Evolutionary conservation across 2,329 filamentous ascomycete species (phyloP), one percentile per base, ranked within the genome.

Genomic region (Nectriaceae sp.): DNA sequence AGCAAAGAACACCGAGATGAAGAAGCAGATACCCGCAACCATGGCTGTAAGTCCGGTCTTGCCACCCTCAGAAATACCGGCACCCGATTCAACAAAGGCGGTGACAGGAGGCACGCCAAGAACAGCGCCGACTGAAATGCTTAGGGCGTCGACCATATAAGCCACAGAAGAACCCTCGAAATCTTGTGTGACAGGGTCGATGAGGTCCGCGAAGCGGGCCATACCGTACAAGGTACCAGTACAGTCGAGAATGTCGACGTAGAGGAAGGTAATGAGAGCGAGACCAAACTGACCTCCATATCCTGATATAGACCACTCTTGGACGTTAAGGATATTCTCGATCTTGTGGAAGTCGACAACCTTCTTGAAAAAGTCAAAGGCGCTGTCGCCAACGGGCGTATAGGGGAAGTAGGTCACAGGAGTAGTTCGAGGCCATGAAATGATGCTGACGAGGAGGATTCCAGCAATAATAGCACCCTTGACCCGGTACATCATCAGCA

Each of bases 181-280:
- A 65, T 96, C 90, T 63, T 91, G 87, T 0, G 90, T 94, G 42
- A 83, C 79, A 59, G 89, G 87, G 58, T 96, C 88, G 63, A 95
- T 86, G 47, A 88, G 82, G 38, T 88, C 84, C 56, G 86, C 87
- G 68, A 93, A 94, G 22, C 87, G 85, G 16, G 90, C 90, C 90
- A 96, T 95, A 18, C 89, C 89, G 72, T 95, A 96, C 50, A 95
- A 74, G 1, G 90, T 95, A 59, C 89, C 90, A 0, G 90, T 96
- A 56, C 84, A 86, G 68, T 95, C 90, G 38, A 96, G 82, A 52
- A 96, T 93, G 62, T 96, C 90, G 56, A 95, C 90, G 62, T 96
- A 95, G 19, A 95, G 77, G 72, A 96, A 95, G 3, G 90, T 95
- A 67, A 95, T 85, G 55, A 95, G 83, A 1, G 90, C 90, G 42